These are phyloP conservation scores for Coemansia sp. DNA, from an alignment of 192 early-diverging fungal genomes.

Conservation along the genomic window DNA sequence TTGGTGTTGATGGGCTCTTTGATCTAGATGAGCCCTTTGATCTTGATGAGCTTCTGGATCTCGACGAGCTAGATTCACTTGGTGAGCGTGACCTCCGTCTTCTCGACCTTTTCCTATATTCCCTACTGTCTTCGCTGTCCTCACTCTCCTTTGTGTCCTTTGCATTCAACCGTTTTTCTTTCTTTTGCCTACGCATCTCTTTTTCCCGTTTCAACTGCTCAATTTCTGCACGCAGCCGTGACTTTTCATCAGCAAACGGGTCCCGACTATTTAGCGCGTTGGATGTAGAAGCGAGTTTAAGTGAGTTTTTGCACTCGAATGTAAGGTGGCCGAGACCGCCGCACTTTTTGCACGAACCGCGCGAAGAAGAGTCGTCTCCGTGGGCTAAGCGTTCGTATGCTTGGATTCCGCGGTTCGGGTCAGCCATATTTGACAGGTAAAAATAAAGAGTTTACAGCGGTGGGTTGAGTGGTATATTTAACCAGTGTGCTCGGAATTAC, in stretches of 20 bases:
- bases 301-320: conserved; percentile 51
- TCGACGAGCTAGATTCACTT: background rate
- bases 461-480: too few species aligned
- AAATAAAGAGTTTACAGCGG: too few species aligned
- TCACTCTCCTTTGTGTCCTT: background rate
- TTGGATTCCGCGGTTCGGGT: conserved; percentile 43
- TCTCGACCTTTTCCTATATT: background rate
- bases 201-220: conserved; percentile 18
- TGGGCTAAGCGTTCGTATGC: conserved; percentile 51
- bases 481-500: too few species aligned
- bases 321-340: conserved; percentile 52
- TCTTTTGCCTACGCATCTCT: background rate
- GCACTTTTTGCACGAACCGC: conserved; percentile 52
- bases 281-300: conserved; percentile 23
- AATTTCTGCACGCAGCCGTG: conserved; percentile 36
- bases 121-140: background rate
- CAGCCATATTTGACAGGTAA: conserved; percentile 8
- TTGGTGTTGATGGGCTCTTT: background rate
- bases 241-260: conserved; percentile 41
- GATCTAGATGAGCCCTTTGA: background rate
- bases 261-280: conserved; percentile 15
- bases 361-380: conserved; percentile 25
- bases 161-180: background rate
- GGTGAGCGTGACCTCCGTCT: conserved; percentile 6
- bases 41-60: background rate